Conservation (phyloP, 2,329 filamentous ascomycete genomes). For the Trichophyton schoenleinii region DNA sequence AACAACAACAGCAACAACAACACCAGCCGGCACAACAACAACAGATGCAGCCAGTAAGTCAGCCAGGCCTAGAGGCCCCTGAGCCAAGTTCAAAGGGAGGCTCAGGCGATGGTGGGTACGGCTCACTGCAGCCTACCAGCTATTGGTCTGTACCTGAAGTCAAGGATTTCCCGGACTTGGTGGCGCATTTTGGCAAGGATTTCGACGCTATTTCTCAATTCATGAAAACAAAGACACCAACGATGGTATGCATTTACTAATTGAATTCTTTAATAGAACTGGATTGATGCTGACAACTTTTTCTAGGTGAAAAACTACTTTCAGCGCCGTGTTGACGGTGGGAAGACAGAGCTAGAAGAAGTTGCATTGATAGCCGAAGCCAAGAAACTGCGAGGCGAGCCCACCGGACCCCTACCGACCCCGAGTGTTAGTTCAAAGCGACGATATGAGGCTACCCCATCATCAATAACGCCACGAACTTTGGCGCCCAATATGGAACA, state of each 20-base stretch:
- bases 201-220: conserved; percentile 38
- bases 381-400: conserved; percentile 34
- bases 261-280: neutral
- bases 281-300: conserved; percentile 4
- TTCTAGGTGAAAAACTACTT: conserved; percentile 40
- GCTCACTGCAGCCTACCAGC: conserved; percentile 34
- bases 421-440: conserved; percentile 35
- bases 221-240: conserved; percentile 42
- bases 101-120: conserved; percentile 19
- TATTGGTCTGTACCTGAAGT: conserved; percentile 43
- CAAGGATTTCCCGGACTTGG: conserved; percentile 34
- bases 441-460: conserved; percentile 36
- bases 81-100: conserved; percentile 9
- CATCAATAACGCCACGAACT: conserved; percentile 29
- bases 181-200: conserved; percentile 37
- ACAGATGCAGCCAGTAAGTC: neutral
- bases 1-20: no score
- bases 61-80: conserved; percentile 11
- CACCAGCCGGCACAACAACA: neutral
- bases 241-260: conserved; percentile 32
- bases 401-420: conserved; percentile 32
- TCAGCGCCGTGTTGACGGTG: conserved; percentile 32
- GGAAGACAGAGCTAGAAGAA: conserved; percentile 34
- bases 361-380: conserved; percentile 32
- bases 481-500: conserved; percentile 33